These are phyloP conservation scores for Rhodotorula sphaerocarpa DNA, from an alignment of 768 basidiomycete species.

Conservation along the genomic window DNA sequence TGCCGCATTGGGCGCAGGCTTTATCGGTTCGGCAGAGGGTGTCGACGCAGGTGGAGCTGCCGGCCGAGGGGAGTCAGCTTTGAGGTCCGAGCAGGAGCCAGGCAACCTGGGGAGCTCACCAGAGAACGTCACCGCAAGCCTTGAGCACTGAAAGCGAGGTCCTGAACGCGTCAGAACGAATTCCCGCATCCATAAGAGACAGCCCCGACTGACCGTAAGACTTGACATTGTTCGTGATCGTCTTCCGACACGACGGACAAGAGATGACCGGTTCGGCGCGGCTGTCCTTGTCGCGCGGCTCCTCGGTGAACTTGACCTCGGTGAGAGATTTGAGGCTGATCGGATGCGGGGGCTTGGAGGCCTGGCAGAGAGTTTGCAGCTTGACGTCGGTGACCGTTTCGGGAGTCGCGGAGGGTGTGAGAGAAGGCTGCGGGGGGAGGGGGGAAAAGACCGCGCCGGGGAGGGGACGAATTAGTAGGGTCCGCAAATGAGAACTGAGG, in stretches of 20 bases:
- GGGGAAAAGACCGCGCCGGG: too few relatives aligned
- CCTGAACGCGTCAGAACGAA: background rate
- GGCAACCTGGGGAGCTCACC: constrained; percentile 42
- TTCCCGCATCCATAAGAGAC: background rate
- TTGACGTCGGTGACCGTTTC: constrained; percentile 46
- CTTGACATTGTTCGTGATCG: constrained; percentile 66
- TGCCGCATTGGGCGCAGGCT: constrained; percentile 83
- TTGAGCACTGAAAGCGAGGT: constrained; percentile 56
- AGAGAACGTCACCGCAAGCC: constrained; percentile 82
- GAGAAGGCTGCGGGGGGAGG: constrained; percentile 1
- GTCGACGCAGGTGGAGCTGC: constrained; percentile 68
- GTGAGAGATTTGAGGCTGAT: constrained; percentile 73
- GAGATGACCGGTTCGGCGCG: constrained; percentile 48
- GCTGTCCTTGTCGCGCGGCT: constrained; percentile 28
- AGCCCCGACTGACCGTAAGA: constrained; percentile 54
- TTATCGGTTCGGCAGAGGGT: constrained; percentile 67
- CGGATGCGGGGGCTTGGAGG: constrained; percentile 66
- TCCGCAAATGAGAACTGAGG: too few relatives aligned
- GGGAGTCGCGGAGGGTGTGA: constrained; percentile 31
- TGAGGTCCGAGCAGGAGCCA: background rate
- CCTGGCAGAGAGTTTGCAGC: constrained; percentile 79
- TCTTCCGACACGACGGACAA: constrained; percentile 81
- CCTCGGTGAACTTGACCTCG: constrained; percentile 67
- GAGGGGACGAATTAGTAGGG: too few relatives aligned
- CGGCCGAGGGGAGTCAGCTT: background rate